phyloP scores from a whole-genome alignment of 768 basidiomycete species.

The Lentinula raphanica region DNA sequence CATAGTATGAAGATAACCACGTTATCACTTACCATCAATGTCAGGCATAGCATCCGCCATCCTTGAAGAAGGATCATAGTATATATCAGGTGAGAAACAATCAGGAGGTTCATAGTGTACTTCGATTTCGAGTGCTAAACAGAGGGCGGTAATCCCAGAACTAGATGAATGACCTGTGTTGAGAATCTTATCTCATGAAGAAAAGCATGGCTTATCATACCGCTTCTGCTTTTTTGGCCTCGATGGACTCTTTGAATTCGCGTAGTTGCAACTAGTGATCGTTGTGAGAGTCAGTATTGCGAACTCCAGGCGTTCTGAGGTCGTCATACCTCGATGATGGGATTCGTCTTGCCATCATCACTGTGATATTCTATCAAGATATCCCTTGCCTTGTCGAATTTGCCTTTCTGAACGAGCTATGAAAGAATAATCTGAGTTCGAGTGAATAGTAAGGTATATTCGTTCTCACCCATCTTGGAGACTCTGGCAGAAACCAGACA shows the following conservation, averaged over 20 bases:
- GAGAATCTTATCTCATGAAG: too few relatives aligned
- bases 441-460: too few relatives aligned
- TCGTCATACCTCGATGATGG: conserved; percentile 17
- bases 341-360: conserved; percentile 19
- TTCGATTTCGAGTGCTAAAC: conserved; percentile 14
- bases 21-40: conserved; percentile 16
- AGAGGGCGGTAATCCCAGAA: conserved; percentile 21
- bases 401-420: conserved; percentile 25
- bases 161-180: background rate
- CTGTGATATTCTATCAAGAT: conserved; percentile 25
- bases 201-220: too few relatives aligned
- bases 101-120: conserved; percentile 3
- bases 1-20: background rate
- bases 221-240: conserved; percentile 12
- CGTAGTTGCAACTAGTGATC: conserved; percentile 16
- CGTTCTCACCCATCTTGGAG: conserved; percentile 14
- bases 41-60: conserved; percentile 21
- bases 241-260: conserved; percentile 18
- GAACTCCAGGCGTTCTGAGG: background rate
- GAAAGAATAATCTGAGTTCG: conserved; percentile 13
- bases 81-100: too few relatives aligned
- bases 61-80: conserved; percentile 4
- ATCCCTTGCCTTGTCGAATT: conserved; percentile 23
- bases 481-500: conserved; percentile 31
- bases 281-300: background rate